phyloP scores from a whole-genome alignment of 2,329 filamentous ascomycete genomes.

The Colletotrichum lentis region DNA sequence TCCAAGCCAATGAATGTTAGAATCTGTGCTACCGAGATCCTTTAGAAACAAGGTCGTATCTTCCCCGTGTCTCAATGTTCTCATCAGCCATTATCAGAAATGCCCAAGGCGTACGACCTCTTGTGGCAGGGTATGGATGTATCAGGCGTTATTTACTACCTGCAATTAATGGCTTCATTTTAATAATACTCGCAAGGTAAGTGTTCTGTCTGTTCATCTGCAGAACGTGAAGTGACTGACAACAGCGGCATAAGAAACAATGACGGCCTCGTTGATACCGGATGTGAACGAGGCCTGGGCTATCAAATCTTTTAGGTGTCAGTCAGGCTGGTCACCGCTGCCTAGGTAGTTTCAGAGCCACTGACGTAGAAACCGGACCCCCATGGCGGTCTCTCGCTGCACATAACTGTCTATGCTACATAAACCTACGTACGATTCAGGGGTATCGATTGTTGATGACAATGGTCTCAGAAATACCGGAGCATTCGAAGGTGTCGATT shows the following conservation, averaged over 20 bases:
- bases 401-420: constrained; percentile 45
- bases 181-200: no score
- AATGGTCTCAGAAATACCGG: constrained; percentile 36
- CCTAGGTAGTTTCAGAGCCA: neutral
- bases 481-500: constrained; percentile 44
- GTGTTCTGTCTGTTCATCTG: no score
- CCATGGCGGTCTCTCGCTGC: neutral
- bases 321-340: no score
- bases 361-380: neutral
- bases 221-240: no score
- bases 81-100: neutral
- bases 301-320: neutral
- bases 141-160: no score
- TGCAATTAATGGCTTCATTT: no score
- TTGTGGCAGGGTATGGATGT: no score
- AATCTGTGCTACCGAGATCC: neutral
- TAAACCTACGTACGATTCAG: constrained; percentile 43
- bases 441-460: constrained; percentile 46
- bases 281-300: neutral
- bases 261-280: no score
- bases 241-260: neutral
- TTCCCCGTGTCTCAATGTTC: neutral
- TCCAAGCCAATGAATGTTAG: neutral
- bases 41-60: neutral
- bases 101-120: no score